Evolutionary conservation across 768 basidiomycete genomes (phyloP).

Genomic region (Daedaleopsis nitida): DNA sequence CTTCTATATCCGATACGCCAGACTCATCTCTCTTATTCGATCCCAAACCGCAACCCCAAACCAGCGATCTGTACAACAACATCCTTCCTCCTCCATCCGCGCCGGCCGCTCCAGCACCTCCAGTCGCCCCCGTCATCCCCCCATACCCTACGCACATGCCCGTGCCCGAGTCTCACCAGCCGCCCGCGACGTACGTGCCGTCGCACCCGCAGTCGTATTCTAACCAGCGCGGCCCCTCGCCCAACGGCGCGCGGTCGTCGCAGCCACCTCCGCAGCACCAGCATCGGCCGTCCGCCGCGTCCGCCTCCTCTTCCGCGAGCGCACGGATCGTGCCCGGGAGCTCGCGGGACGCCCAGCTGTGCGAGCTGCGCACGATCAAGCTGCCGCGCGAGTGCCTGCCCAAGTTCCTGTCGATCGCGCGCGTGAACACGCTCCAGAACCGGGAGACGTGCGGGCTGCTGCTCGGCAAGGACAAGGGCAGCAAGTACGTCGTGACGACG

Average conservation of each 20-base stretch:
- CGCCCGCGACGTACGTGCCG: conserved; percentile 16
- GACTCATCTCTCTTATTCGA: conserved; percentile 50
- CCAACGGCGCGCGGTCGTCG: conserved; percentile 28
- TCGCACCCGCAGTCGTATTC: conserved; percentile 5
- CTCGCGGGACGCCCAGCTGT: conserved; percentile 34
- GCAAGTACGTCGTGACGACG: conserved; percentile 73
- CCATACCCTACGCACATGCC: conserved; percentile 22
- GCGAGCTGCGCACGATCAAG: conserved; percentile 60
- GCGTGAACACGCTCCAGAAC: conserved; percentile 75
- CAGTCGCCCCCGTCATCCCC: conserved; percentile 25
- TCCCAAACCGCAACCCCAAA: conserved; percentile 24
- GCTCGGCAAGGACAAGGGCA: conserved; percentile 64
- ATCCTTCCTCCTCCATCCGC: conserved; percentile 38
- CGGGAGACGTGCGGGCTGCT: conserved; percentile 87
- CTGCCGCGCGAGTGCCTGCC: conserved; percentile 76
- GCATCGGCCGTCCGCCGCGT: conserved; percentile 29
- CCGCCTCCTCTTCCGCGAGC: conserved; percentile 22
- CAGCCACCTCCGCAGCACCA: conserved; percentile 25
- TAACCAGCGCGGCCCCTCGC: conserved; percentile 24
- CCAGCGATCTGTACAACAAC: conserved; percentile 26
- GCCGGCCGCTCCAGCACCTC: not conserved
- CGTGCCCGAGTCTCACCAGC: conserved; percentile 16
- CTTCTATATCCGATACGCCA: conserved; percentile 30
- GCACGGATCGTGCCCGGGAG: conserved; percentile 28
- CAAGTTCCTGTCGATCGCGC: conserved; percentile 76